Percentiles rank a stretch among this genome's conserved stretches.
phyloP scores from a whole-genome alignment of 2,329 filamentous ascomycete genomes.

The Phaeoacremonium minimum region DNA sequence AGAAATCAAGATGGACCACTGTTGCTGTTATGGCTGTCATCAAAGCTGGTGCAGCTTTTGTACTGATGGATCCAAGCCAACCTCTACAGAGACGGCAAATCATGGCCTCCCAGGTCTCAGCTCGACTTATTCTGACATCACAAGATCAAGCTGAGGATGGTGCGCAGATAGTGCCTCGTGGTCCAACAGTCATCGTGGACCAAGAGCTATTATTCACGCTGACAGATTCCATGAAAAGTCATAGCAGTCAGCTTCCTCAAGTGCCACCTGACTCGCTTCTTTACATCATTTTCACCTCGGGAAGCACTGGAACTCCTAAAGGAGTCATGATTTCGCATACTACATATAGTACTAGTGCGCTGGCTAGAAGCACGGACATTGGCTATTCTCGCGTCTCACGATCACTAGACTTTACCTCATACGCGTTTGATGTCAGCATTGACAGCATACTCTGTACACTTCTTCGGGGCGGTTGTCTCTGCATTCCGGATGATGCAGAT shows the following conservation, averaged over 20 bases:
- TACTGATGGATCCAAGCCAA: slow-evolving; percentile 19
- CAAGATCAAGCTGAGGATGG: slow-evolving; percentile 10
- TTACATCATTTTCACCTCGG: slow-evolving; percentile 50
- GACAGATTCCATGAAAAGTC: neutral
- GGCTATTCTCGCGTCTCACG: slow-evolving; percentile 28
- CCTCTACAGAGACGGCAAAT: slow-evolving; percentile 9
- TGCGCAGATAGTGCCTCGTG: slow-evolving; percentile 2
- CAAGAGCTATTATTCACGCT: slow-evolving; percentile 1
- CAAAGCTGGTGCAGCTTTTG: slow-evolving; percentile 24
- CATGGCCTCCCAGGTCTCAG: slow-evolving; percentile 16
- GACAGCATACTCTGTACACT: slow-evolving; percentile 35
- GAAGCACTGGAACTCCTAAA: slow-evolving; percentile 52
- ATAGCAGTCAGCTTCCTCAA: slow-evolving; percentile 15
- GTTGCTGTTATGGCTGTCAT: slow-evolving; percentile 23
- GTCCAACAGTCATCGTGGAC: slow-evolving; percentile 3
- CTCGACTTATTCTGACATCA: slow-evolving; percentile 12
- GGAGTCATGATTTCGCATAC: slow-evolving; percentile 36
- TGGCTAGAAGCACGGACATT: slow-evolving; percentile 36
- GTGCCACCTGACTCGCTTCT: slow-evolving; percentile 12
- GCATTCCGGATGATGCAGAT: slow-evolving; percentile 49
- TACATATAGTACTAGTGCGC: slow-evolving; percentile 18
- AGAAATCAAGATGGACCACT: slow-evolving; percentile 19
- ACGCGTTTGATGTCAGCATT: slow-evolving; percentile 36
- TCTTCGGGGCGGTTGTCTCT: slow-evolving; percentile 31
- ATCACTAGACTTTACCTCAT: slow-evolving; percentile 24